Evolutionary conservation across 2,329 filamentous ascomycete species (phyloP), one percentile per base, ranked within the genome.

Genomic region (Remersonia thermophila): DNA sequence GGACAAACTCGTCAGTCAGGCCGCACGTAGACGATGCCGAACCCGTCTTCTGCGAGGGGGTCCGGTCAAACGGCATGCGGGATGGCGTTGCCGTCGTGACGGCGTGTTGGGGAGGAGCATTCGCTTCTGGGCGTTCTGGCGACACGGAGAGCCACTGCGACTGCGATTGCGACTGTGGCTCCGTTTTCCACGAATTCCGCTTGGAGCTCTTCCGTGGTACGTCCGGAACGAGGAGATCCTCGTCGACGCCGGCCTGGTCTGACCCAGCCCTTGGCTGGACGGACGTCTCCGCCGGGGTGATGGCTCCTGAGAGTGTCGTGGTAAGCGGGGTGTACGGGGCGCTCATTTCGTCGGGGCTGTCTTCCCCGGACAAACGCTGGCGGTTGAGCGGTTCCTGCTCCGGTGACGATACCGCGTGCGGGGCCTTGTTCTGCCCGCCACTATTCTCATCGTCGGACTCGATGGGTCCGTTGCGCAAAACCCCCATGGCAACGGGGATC

Each of bases 141-240:
- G 27, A 16, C 10, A 30, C 18, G 33, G 56, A n/a, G n/a, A n/a
- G n/a, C n/a, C n/a, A 58, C 29, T 61, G 60, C 7, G 58, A 53
- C 15, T 55, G 20, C 20, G 20, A 5, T 23, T 23, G 20, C 20
- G 20, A 23, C 20, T 23, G 5, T 5, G 20, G n/a, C n/a, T n/a
- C 20, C 9, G 20, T 46, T 7, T 11, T 35, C 41, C 41, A 43
- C 2, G 71, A 74, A 40, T 68, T 59, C 40, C 79, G 69, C 52
- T 76, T 77, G 0, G 82, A 86, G 52, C 79, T 85, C 58, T 80
- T 84, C 20, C 81, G 69, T 2, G 83, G 81, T 23, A 86, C 69
- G 7, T 69, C 63, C 0, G 76, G 75, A 3, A 66, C 48, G n/a
- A 4, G 28, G 3, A 42, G 29, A 7, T 39, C 40, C 12, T 25